These are phyloP conservation scores for Porcisia hertigi DNA, from an alignment of 208 protist species.

Conservation along the genomic window DNA sequence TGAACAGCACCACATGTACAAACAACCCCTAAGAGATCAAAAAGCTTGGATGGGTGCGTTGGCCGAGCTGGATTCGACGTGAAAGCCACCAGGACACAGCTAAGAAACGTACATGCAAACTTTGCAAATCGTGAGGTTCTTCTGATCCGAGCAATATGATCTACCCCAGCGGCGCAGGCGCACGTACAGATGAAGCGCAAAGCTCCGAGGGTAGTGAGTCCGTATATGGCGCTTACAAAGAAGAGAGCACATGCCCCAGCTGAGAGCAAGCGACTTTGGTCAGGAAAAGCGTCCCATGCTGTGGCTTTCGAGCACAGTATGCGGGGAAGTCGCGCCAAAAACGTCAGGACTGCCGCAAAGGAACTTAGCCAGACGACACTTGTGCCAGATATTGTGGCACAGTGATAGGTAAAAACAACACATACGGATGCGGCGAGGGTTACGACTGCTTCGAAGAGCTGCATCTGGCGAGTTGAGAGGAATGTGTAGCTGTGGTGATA, in stretches of 20 bases:
- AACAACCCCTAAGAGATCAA: conserved; percentile 6
- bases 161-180: conserved; percentile 6
- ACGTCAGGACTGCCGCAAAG: conserved; percentile 16
- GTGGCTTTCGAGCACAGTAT: background rate
- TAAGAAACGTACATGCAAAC: conserved; percentile 4
- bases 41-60: background rate
- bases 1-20: conserved; percentile 6
- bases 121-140: conserved; percentile 9
- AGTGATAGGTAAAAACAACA: conserved; percentile 17
- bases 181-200: conserved; percentile 13
- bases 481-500: background rate
- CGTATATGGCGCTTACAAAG: conserved; percentile 14
- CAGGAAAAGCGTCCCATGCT: background rate
- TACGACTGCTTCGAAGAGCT: background rate
- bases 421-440: conserved; percentile 11
- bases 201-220: conserved; percentile 20
- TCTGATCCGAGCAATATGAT: conserved; percentile 11
- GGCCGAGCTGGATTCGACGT: conserved; percentile 10
- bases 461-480: background rate
- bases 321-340: conserved; percentile 9
- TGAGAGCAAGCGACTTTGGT: conserved; percentile 9
- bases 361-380: conserved; percentile 24
- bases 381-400: conserved; percentile 9
- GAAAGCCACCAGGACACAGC: background rate
- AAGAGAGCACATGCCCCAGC: conserved; percentile 12